phyloP scores from a whole-genome alignment of 306 rosid species.

The Hylodesmum podocarpum region DNA sequence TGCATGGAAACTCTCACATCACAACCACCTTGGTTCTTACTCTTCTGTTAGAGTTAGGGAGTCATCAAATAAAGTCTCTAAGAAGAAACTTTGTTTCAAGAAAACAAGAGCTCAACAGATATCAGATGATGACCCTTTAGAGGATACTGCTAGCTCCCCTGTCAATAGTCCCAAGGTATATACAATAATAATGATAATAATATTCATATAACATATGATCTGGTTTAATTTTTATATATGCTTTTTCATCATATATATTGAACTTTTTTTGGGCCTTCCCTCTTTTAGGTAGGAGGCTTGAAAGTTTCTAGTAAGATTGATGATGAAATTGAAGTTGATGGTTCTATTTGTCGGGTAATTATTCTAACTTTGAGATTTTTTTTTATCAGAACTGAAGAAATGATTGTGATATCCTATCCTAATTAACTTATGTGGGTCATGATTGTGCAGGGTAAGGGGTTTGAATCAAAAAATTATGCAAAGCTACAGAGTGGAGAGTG shows the following conservation, averaged over 20 bases:
- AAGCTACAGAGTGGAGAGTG: constrained; percentile 39
- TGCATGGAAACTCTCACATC: constrained; percentile 55
- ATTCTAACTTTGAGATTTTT: background rate
- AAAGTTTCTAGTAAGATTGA: constrained; percentile 48
- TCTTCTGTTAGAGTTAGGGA: background rate
- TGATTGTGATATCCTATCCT: background rate
- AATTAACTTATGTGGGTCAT: constrained; percentile 1
- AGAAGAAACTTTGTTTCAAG: constrained; percentile 51
- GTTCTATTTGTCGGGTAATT: constrained; percentile 55
- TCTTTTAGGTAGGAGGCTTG: constrained; percentile 51
- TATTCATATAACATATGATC: background rate
- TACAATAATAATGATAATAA: no score
- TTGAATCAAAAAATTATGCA: constrained; percentile 38
- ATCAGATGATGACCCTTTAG: constrained; percentile 63
- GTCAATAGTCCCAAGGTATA: constrained; percentile 84
- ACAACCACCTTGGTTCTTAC: constrained; percentile 7
- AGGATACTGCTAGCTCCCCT: constrained; percentile 94
- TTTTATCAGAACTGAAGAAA: background rate
- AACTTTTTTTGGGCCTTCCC: background rate
- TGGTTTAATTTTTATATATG: background rate
- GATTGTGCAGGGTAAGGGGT: constrained; percentile 48
- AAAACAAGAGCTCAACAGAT: constrained; percentile 56
- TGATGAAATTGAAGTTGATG: constrained; percentile 40
- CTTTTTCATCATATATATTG: background rate
- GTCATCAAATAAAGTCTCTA: constrained; percentile 25